Evolutionary conservation across 352 stramenopile genomes (phyloP), one percentile per base, ranked within the genome.

Genomic region (Globisporangium middletonii): DNA sequence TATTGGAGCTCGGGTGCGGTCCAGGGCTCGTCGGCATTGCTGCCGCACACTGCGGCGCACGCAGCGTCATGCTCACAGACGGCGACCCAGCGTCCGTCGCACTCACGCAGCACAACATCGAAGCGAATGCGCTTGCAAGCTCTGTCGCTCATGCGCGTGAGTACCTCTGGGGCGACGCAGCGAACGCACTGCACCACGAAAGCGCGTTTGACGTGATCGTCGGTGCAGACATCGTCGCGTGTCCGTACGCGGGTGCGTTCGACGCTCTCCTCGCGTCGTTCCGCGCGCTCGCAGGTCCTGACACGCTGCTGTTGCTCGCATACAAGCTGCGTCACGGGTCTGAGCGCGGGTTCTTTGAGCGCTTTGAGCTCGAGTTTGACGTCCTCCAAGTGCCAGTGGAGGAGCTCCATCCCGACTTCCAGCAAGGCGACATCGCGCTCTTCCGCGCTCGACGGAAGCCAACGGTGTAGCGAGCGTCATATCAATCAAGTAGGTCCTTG

Each of bases 161-260:
- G 43, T 90, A 89, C 53, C 54, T 92, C 5, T 94, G 80, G 81
- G 80, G 76, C 16, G 74, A 88, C 45, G 45, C 66, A 44, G 53
- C 59, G 6, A 71, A 73, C 51, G 48, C 33, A 0, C 30, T 87
- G 8, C 42, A 59, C 48, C 26, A 55, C 35, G 42, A 63, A 19
- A 57, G 37, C 8, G 13, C 53, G 5, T 92, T 77, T 56, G 84
- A 94, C 53, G 69, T 94, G 45, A 75, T 94, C 43, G 48, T 94
- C 8, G 84, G 84, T 41, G 80, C 82, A 3, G 84, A 94, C 55
- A 92, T 94, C 59, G 77, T 91, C 55, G 84, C 84, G 11, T 94
- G 84, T 60, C 84, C 84, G 45, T 94, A 94, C 60, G 82, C 67
- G 12, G 72, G 57, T 13, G 79, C 79, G 1, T 92, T 92, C 59